phyloP scores from a whole-genome alignment of 495 filamentous ascomycete species.

The Aspergillus biplanus region DNA sequence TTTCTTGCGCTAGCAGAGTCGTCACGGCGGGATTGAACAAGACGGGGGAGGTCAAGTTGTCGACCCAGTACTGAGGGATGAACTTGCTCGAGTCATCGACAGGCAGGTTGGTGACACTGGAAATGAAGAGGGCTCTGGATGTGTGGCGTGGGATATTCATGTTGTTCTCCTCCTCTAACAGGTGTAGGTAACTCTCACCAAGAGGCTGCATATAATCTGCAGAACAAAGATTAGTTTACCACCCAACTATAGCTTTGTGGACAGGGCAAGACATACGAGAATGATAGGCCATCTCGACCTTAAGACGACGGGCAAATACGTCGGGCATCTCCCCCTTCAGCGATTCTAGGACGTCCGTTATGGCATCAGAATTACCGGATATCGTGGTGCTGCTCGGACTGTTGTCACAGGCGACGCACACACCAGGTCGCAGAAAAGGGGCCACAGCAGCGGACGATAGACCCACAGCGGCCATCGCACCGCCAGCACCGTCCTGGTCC shows the following conservation, averaged over 20 bases:
- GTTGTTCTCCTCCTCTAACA: too few species aligned
- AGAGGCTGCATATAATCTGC: conserved; percentile 13
- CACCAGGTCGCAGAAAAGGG: too few species aligned
- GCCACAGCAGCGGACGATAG: conserved; percentile 22
- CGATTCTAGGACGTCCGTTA: conserved; percentile 20
- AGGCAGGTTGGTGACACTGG: background rate
- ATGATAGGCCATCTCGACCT: conserved; percentile 64
- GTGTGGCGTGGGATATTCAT: too few species aligned
- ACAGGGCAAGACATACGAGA: too few species aligned
- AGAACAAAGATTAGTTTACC: conserved; percentile 27
- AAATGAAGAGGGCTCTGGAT: background rate
- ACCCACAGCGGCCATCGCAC: conserved; percentile 38
- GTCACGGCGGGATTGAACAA: conserved; percentile 34
- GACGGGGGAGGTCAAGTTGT: conserved; percentile 32
- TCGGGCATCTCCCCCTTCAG: conserved; percentile 40
- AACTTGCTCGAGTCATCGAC: background rate
- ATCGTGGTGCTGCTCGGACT: conserved; percentile 47
- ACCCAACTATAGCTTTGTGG: too few species aligned
- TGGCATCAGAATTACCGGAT: conserved; percentile 40
- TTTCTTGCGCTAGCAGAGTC: background rate
- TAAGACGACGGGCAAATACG: conserved; percentile 56
- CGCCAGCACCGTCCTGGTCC: conserved; percentile 4
- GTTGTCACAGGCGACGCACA: conserved; percentile 51
- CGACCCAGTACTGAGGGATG: conserved; percentile 34
- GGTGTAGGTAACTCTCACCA: too few species aligned